phyloP scores from a whole-genome alignment of 1,284 basidiomycete species.

The Xanthoconium separans region DNA sequence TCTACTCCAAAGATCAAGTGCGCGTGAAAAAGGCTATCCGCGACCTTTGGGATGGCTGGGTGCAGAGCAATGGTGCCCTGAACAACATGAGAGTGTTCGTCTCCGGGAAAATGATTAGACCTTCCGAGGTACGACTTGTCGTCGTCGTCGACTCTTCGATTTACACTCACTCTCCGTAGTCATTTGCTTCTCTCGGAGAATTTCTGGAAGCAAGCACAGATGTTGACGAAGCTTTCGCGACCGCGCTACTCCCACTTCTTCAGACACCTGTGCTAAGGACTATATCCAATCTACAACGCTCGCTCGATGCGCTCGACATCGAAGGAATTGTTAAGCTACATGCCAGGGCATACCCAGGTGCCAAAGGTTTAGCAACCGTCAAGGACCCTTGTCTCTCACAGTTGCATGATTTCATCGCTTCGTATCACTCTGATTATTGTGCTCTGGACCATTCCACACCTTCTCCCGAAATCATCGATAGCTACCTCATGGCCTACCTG shows the following conservation, averaged over 20 bases:
- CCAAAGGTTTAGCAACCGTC: slow-evolving; percentile 4
- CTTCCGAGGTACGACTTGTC: slow-evolving; percentile 58
- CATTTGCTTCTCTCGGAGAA: slow-evolving; percentile 7
- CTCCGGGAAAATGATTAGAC: slow-evolving; percentile 56
- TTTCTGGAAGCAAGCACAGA: slow-evolving; percentile 22
- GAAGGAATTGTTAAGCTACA: slow-evolving; percentile 56
- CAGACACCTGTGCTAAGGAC: slow-evolving; percentile 54
- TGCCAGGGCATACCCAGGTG: slow-evolving; percentile 13
- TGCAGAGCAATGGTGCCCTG: slow-evolving; percentile 52
- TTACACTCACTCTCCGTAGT: slow-evolving; percentile 6
- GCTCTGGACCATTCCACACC: slow-evolving; percentile 39
- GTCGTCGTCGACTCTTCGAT: neutral
- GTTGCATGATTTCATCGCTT: slow-evolving; percentile 57
- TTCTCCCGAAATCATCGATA: slow-evolving; percentile 46
- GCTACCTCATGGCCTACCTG: slow-evolving; percentile 72
- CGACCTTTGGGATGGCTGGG: slow-evolving; percentile 75
- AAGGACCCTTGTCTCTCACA: slow-evolving; percentile 53
- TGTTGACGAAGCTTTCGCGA: slow-evolving; percentile 43
- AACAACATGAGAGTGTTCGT: slow-evolving; percentile 85
- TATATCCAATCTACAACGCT: slow-evolving; percentile 69
- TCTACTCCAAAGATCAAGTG: slow-evolving; percentile 67
- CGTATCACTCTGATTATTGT: slow-evolving; percentile 43
- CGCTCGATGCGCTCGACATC: slow-evolving; percentile 80
- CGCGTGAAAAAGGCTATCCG: slow-evolving; percentile 66
- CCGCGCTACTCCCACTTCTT: slow-evolving; percentile 48